Percentiles rank a stretch among this genome's conserved stretches.
These are phyloP conservation scores for Batrachochytrium dendrobatidis DNA, from an alignment of 371 early-diverging fungal species.

Conservation along the genomic window DNA sequence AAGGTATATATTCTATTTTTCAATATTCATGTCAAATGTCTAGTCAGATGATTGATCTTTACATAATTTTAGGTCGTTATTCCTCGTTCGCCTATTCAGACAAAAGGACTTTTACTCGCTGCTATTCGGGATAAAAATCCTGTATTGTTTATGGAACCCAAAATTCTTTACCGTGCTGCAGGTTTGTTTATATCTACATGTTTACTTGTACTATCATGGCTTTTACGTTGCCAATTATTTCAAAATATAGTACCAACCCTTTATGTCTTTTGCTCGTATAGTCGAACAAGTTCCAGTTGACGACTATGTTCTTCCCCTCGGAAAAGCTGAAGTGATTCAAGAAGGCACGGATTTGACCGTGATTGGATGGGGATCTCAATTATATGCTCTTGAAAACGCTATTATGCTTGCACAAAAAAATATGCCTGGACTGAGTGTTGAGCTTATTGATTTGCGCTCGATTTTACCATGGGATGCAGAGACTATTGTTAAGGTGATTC, in stretches of 20 bases:
- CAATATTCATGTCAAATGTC: too few species aligned
- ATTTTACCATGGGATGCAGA: conserved; percentile 93
- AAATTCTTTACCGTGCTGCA: conserved; percentile 91
- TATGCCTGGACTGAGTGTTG: conserved; percentile 83
- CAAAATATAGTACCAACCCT: not conserved
- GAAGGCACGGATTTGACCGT: conserved; percentile 85
- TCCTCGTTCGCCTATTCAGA: conserved; percentile 92
- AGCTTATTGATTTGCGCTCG: conserved; percentile 90
- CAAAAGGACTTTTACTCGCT: conserved; percentile 90
- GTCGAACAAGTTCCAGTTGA: conserved; percentile 94
- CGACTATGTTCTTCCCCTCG: conserved; percentile 86
- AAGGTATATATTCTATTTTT: conserved; percentile 38
- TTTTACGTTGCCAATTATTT: not conserved
- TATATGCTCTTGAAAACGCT: conserved; percentile 88
- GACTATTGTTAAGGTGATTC: conserved; percentile 62
- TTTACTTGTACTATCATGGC: not conserved
- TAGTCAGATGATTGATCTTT: too few species aligned
- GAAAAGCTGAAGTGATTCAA: conserved; percentile 89
- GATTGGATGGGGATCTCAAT: conserved; percentile 90
- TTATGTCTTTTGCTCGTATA: conserved; percentile 14
- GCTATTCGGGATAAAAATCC: conserved; percentile 93
- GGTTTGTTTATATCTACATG: conserved; percentile 34
- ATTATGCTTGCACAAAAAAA: conserved; percentile 79
- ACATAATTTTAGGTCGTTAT: conserved; percentile 64
- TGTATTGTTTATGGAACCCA: conserved; percentile 94